Conservation (phyloP, 305 asterid species). For the Withania somnifera region DNA sequence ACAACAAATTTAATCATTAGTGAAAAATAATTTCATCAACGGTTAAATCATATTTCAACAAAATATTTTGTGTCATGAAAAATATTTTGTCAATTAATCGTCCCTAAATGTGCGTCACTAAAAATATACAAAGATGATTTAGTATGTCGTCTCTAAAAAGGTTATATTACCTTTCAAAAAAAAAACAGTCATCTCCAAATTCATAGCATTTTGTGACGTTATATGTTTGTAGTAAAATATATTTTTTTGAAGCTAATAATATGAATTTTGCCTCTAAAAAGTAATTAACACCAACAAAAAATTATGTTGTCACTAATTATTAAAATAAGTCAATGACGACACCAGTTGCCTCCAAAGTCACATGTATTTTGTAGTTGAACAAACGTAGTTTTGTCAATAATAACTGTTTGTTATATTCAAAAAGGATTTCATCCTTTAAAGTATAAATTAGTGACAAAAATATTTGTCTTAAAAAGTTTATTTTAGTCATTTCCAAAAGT, state of each 20-base stretch:
- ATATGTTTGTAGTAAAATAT: not conserved
- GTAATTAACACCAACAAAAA: too few species aligned
- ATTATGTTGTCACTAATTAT: not conserved
- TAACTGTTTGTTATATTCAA: not conserved
- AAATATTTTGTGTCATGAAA: too few species aligned
- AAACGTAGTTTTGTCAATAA: not conserved
- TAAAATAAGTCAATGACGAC: not conserved
- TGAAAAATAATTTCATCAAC: too few species aligned
- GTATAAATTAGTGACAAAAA: not conserved
- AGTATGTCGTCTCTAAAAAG: not conserved
- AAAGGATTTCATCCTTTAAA: not conserved
- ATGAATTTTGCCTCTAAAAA: not conserved
- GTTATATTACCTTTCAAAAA: not conserved
- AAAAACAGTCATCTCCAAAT: not conserved
- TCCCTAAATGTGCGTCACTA: not conserved
- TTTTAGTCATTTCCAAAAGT: not conserved
- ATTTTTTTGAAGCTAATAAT: too few species aligned
- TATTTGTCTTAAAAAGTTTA: not conserved
- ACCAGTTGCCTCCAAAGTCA: not conserved
- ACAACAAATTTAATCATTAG: too few species aligned
- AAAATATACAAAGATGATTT: not conserved
- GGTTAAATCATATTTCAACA: too few species aligned
- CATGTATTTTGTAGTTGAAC: too few species aligned
- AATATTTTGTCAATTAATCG: too few species aligned
- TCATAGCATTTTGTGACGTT: not conserved